These are phyloP conservation scores for Centaurea solstitialis DNA, from an alignment of 129 eudicot species.

Conservation along the genomic window DNA sequence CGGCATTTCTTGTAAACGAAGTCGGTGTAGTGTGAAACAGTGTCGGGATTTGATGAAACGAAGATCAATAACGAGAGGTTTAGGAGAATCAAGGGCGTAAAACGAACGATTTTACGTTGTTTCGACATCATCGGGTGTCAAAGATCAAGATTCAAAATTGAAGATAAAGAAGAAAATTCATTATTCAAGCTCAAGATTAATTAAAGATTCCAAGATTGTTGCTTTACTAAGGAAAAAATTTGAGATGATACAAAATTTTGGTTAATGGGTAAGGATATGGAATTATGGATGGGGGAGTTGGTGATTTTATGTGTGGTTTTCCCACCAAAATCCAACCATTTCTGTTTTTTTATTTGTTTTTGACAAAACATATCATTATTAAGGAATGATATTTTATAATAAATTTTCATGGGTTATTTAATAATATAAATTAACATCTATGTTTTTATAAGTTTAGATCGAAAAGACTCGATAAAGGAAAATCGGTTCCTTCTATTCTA, in stretches of 20 bases:
- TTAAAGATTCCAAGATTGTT: not conserved
- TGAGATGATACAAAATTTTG: not conserved
- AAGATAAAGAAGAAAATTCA: not conserved
- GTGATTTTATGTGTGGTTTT: not conserved
- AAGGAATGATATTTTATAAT: not conserved
- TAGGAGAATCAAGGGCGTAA: constrained; percentile 11
- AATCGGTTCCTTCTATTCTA: too few relatives aligned
- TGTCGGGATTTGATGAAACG: constrained; percentile 14
- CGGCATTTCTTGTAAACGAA: constrained; percentile 48
- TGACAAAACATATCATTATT: not conserved
- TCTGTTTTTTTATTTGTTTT: not conserved
- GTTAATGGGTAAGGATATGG: constrained; percentile 23
- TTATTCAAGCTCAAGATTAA: not conserved
- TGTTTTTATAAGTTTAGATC: too few relatives aligned
- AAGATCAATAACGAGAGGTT: not conserved
- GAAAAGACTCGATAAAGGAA: too few relatives aligned
- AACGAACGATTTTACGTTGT: not conserved
- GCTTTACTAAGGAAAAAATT: not conserved
- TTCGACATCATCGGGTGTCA: constrained; percentile 1
- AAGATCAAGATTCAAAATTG: not conserved
- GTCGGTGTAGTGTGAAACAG: constrained; percentile 21
- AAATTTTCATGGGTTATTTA: too few relatives aligned
- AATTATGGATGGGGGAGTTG: constrained; percentile 18
- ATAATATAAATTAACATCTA: too few relatives aligned
- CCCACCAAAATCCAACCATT: constrained; percentile 27